Base-by-base conservation (phyloP, 1,284 basidiomycete genomes). In the Trichosporon asahii region DNA sequence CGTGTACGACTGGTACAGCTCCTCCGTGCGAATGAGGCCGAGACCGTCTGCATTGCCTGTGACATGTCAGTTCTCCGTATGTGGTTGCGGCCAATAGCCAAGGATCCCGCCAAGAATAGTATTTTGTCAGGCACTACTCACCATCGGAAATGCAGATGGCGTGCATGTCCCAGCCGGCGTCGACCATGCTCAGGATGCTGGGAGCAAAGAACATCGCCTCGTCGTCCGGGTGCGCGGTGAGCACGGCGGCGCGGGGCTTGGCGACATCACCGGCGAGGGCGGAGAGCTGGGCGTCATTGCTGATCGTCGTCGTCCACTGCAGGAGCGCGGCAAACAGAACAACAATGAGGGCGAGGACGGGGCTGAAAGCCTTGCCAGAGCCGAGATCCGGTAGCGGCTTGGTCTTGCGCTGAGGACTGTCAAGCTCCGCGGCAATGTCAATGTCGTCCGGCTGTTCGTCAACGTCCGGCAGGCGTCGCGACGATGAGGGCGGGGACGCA, bases 11-110 rank as follows among this genome's bases (percentile, higher is more conserved):
- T 76, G 83, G 11, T 80, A 81, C 0, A 98, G 85, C 82, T 99
- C 96, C 14, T 82, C 73, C 66, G 79, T 83, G 5, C 96, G 86
- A 0, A 85, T 78, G 2, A 80, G 72, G 1, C 96, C 96, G 0
- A 94, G 83, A 0, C 94, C 93, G 61, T 93, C 91, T 12, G 91
- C 91, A 78, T 98, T 88, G 8, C 96, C 87, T 83, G 75, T 61
- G 57, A 21, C 23, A 23, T 8, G 35, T 72, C 57, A 66, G 60
- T 35, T n/a, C 25, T 21, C 57, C 57, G 29, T 3, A 18, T 18
- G 5, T 31, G 57, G 57, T 27, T 31, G 18, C 29, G 27, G 57
- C 49, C 49, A 53, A 53, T 53, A 53, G 49, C 49, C 49, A 23
- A 53, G 49, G 49, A 8, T 53, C 49, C 49, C 49, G 49, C 49